phyloP scores from a whole-genome alignment of 2,329 filamentous ascomycete species.

The Paecilomyces dactylethromorphus region DNA sequence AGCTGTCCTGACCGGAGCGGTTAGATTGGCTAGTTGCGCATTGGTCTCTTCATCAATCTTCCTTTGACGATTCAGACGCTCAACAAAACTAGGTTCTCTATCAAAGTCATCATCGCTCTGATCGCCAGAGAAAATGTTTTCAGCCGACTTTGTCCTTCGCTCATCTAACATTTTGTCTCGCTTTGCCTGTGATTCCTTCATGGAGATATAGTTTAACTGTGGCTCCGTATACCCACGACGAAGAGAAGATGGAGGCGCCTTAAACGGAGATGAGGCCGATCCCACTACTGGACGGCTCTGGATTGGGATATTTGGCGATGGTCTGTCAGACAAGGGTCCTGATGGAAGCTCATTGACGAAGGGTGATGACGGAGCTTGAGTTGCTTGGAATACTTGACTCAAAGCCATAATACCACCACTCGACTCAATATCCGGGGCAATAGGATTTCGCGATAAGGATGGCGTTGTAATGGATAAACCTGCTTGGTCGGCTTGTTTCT shows the following conservation, averaged over 20 bases:
- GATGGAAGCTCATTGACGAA: constrained; percentile 27
- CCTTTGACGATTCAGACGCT: constrained; percentile 25
- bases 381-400: constrained; percentile 43
- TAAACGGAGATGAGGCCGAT: constrained; percentile 32
- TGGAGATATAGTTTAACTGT: constrained; percentile 36
- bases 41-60: constrained; percentile 27
- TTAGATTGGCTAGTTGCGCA: constrained; percentile 28
- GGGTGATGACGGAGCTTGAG: constrained; percentile 43
- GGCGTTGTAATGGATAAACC: constrained; percentile 29
- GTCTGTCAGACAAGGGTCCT: constrained; percentile 39
- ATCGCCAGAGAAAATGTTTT: constrained; percentile 25
- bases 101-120: constrained; percentile 38
- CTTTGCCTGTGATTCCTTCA: constrained; percentile 40
- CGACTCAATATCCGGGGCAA: constrained; percentile 28
- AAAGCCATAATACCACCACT: constrained; percentile 37
- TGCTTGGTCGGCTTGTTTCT: constrained; percentile 25
- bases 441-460: constrained; percentile 35
- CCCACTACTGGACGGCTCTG: constrained; percentile 28
- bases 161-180: constrained; percentile 28
- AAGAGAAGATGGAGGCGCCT: constrained; percentile 23
- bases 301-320: constrained; percentile 43
- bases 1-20: constrained; percentile 21
- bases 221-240: constrained; percentile 34
- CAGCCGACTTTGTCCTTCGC: constrained; percentile 27
- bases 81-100: constrained; percentile 34